phyloP scores from a whole-genome alignment of 371 early-diverging fungal genomes.

The Lichtheimia ornata region DNA sequence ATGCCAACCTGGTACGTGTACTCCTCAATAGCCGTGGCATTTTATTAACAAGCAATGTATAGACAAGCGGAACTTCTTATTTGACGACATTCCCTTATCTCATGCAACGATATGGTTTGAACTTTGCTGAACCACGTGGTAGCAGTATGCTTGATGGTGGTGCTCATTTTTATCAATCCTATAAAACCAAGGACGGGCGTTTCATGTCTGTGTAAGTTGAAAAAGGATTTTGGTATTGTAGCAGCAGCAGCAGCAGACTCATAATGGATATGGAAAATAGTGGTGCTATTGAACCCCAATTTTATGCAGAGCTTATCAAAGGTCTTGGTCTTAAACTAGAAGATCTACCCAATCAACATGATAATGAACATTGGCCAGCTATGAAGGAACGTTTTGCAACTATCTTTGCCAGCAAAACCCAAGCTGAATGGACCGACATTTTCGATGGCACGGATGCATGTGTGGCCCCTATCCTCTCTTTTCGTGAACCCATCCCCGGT shows the following conservation, averaged over 20 bases:
- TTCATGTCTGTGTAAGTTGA: conserved; percentile 67
- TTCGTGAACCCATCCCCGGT: conserved; percentile 41
- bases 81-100: conserved; percentile 58
- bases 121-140: conserved; percentile 62
- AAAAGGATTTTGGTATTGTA: too few species aligned
- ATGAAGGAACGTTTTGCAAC: conserved; percentile 54
- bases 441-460: conserved; percentile 76
- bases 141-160: conserved; percentile 70
- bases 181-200: conserved; percentile 69
- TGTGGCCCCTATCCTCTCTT: conserved; percentile 68
- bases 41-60: conserved; percentile 1
- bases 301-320: conserved; percentile 61
- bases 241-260: neutral
- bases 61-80: conserved; percentile 59
- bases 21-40: neutral
- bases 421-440: conserved; percentile 67
- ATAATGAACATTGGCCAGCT: conserved; percentile 54
- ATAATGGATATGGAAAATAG: conserved; percentile 23
- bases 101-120: conserved; percentile 58
- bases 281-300: conserved; percentile 75
- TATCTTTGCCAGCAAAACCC: conserved; percentile 60
- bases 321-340: conserved; percentile 49
- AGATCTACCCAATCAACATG: conserved; percentile 55
- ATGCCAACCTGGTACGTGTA: conserved; percentile 65
- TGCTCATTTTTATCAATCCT: conserved; percentile 73